A percentile compares a stretch with the other conserved stretches of the same genome.
phyloP scores from a whole-genome alignment of 75 land plant genomes.

The Picea glauca region DNA sequence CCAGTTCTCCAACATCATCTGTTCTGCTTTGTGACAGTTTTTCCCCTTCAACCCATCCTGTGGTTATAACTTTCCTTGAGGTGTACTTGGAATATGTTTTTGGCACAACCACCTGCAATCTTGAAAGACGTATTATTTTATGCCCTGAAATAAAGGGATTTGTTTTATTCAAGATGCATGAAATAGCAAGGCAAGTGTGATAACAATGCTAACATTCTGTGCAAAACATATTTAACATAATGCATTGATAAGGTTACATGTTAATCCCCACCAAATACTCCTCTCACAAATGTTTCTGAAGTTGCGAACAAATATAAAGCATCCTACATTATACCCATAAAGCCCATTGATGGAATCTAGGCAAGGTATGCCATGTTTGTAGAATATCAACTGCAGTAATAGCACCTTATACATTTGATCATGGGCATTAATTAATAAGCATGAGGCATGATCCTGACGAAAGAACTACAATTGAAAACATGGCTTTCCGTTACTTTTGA shows the following conservation, averaged over 20 bases:
- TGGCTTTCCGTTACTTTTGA: not conserved
- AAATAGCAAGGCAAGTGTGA: not conserved
- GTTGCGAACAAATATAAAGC: too few relatives aligned
- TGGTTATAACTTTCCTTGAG: slow-evolving; percentile 93
- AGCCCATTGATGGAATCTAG: too few relatives aligned
- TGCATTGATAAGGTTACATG: too few relatives aligned
- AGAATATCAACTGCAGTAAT: too few relatives aligned
- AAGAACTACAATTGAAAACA: not conserved
- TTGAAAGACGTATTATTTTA: not conserved
- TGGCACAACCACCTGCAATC: slow-evolving; percentile 88
- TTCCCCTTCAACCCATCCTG: slow-evolving; percentile 96
- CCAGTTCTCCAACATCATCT: slow-evolving; percentile 96
- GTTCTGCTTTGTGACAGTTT: slow-evolving; percentile 98
- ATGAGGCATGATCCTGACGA: not conserved
- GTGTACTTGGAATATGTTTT: slow-evolving; percentile 89
- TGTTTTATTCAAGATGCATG: not conserved
- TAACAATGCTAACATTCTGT: not conserved
- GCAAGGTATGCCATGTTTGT: too few relatives aligned
- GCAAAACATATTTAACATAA: not conserved
- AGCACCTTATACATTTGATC: too few relatives aligned
- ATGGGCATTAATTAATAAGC: not conserved
- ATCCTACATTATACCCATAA: too few relatives aligned
- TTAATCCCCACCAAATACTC: too few relatives aligned
- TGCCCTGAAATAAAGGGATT: not conserved
- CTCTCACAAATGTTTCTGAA: too few relatives aligned